phyloP scores from a whole-genome alignment of 306 rosid species.

The Quercus variabilis region DNA sequence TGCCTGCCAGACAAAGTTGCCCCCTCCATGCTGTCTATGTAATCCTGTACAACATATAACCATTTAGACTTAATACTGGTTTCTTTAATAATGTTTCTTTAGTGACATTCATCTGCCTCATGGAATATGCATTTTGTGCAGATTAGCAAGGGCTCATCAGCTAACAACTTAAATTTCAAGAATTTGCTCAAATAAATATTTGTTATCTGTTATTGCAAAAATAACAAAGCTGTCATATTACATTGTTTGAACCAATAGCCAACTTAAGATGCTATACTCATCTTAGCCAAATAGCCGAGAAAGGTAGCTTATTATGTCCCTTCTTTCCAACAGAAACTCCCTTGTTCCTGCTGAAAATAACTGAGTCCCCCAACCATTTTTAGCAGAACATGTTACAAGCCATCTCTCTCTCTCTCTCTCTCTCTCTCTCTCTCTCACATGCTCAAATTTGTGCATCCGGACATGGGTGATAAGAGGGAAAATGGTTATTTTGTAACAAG shows the following conservation, averaged over 20 bases:
- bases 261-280: no score
- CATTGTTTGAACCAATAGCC: neutral
- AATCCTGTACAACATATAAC: constrained; percentile 58
- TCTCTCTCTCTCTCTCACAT: no score
- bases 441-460: no score
- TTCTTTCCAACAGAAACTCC: neutral
- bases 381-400: no score
- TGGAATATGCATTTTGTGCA: neutral
- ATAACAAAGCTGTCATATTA: neutral
- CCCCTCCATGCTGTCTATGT: constrained; percentile 99
- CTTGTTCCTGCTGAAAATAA: neutral
- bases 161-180: neutral
- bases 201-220: neutral
- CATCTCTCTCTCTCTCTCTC: no score
- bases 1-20: constrained; percentile 96
- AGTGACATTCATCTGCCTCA: neutral
- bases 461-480: no score
- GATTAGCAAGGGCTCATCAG: neutral
- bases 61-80: neutral
- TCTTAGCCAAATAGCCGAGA: no score
- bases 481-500: no score
- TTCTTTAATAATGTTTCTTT: neutral
- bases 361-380: no score
- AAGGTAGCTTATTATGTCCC: neutral
- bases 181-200: neutral